Evolutionary conservation across 768 basidiomycete species (phyloP), one percentile per base, ranked within the genome.

Genomic region (Mycena vitilis): DNA sequence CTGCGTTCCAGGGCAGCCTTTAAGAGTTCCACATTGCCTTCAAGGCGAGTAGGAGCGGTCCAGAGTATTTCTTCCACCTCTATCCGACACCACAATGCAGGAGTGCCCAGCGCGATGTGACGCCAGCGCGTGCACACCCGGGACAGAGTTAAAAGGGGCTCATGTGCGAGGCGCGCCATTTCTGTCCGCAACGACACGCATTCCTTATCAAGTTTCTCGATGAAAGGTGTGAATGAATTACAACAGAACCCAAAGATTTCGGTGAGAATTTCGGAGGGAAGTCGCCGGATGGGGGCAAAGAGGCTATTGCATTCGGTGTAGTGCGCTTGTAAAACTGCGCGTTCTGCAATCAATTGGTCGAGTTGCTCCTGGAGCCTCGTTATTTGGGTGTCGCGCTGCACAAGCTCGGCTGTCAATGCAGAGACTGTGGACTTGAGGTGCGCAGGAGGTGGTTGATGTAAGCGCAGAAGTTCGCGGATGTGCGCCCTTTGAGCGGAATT

Each of bases 251-350:
- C 22, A 38, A 62, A 62, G 2, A 53, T 42, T 1, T 53, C 60
- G 13, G 20, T 38, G 9, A 62, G 48, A 42, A 62, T 51, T 52
- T 62, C 60, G 37, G 60, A 62, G 23, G 60, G 51, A 20, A 62
- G 51, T 2, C 60, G 60, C 20, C 49, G 40, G 22, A 62, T 42
- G 25, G 48, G 60, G 3, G 48, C 49, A 9, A 38, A 23, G 16
- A 62, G 16, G 23, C 60, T 52, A 10, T 6, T 12, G 38, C 11
- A 44, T 10, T 52, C 49, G 13, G 22, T 36, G n/a, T 60, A 37
- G 20, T 48, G 45, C 16, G 20, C 5, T 7, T 37, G 34, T 13
- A 60, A 2, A 8, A 11, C 44, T 22, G 44, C 30, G 10, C 44
- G 47, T 10, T 37, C 44, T 4, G 30, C 16, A 11, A 18, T 13